Evolutionary conservation across 1,284 basidiomycete genomes (phyloP).

Genomic region (Bondarzewia mesenterica): DNA sequence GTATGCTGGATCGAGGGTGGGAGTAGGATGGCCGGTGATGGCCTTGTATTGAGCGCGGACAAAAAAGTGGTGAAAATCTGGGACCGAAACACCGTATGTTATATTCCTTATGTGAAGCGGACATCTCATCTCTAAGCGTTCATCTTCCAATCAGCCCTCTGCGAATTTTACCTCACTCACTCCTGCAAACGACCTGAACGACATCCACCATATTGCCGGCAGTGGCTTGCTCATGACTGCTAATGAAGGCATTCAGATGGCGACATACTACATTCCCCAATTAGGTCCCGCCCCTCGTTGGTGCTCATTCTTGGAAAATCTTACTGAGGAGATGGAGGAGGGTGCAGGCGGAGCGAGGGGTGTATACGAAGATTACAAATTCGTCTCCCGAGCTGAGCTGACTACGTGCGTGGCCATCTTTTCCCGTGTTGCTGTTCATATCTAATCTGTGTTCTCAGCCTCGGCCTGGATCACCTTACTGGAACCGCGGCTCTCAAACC

Average conservation of each 20-base stretch:
- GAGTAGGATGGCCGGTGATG: slow-evolving; percentile 75
- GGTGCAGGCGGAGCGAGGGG: slow-evolving; percentile 52
- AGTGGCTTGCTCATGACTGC: slow-evolving; percentile 84
- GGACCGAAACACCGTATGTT: slow-evolving; percentile 75
- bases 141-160: slow-evolving; percentile 45
- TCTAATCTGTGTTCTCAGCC: slow-evolving; percentile 32
- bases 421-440: slow-evolving; percentile 1
- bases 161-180: slow-evolving; percentile 91
- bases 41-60: slow-evolving; percentile 83
- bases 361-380: slow-evolving; percentile 96
- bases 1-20: slow-evolving; percentile 90
- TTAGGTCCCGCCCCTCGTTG: slow-evolving; percentile 95
- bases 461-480: slow-evolving; percentile 90
- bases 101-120: background rate
- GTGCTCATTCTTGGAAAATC: slow-evolving; percentile 96
- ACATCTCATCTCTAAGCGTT: background rate
- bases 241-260: slow-evolving; percentile 91
- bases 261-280: slow-evolving; percentile 89
- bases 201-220: slow-evolving; percentile 81
- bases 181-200: slow-evolving; percentile 81
- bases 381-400: slow-evolving; percentile 85
- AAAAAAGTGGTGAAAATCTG: slow-evolving; percentile 95
- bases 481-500: slow-evolving; percentile 94
- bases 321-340: slow-evolving; percentile 97
- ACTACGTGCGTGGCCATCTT: slow-evolving; percentile 50